Conservation (phyloP, 2,329 filamentous ascomycete species). For the Botryosphaeria dothidea region DNA sequence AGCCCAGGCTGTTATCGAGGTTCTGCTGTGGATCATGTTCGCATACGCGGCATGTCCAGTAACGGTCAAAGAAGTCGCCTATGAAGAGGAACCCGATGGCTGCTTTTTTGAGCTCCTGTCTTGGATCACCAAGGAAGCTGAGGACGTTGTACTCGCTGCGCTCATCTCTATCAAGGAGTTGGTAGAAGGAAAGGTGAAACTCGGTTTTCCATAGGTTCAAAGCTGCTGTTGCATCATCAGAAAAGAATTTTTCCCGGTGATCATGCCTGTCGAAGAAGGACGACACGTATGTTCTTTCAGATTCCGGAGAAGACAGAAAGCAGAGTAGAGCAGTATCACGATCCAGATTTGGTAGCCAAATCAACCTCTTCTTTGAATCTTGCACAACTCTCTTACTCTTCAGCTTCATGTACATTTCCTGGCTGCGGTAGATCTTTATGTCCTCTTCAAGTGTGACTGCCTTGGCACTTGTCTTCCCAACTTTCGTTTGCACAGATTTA, state of each 20-base stretch:
- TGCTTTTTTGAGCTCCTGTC: conserved; percentile 20
- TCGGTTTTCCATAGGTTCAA: conserved; percentile 34
- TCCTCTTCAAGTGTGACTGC: too few relatives aligned
- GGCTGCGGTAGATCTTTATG: too few relatives aligned
- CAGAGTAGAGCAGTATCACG: conserved; percentile 19
- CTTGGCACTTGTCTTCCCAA: too few relatives aligned
- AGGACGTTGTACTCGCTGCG: neutral
- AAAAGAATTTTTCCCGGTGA: conserved; percentile 23
- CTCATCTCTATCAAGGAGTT: conserved; percentile 2
- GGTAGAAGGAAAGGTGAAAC: conserved; percentile 31
- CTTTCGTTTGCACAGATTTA: too few relatives aligned
- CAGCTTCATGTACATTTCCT: neutral
- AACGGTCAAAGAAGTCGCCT: conserved; percentile 36
- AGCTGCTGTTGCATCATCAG: conserved; percentile 27
- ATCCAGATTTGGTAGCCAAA: neutral
- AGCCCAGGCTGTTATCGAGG: neutral
- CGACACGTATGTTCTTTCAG: conserved; percentile 20
- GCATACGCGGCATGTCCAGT: conserved; percentile 35
- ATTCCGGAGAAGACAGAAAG: conserved; percentile 20
- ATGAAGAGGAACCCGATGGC: conserved; percentile 30
- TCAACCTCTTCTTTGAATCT: conserved; percentile 9
- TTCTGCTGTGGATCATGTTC: conserved; percentile 20
- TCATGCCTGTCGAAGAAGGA: conserved; percentile 28
- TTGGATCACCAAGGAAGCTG: neutral
- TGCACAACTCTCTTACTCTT: neutral